Percentiles rank a stretch among this genome's conserved stretches.
These are phyloP conservation scores for Russula sp. DNA, from an alignment of 768 basidiomycete genomes.

Conservation along the genomic window DNA sequence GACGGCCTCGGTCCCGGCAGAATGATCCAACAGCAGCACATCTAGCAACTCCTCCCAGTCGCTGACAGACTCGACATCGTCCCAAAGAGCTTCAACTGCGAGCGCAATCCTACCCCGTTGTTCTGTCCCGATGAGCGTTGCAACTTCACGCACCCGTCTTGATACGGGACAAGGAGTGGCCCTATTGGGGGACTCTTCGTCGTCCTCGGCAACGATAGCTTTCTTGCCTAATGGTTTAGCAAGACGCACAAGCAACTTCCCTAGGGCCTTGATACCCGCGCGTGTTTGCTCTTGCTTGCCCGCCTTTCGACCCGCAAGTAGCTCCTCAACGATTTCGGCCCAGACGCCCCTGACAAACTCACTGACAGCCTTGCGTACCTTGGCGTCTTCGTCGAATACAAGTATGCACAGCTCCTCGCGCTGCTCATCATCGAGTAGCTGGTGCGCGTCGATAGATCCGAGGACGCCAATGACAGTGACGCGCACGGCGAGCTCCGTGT, in stretches of 20 bases:
- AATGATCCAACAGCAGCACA: constrained; percentile 85
- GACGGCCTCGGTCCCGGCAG: constrained; percentile 53
- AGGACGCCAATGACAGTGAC: constrained; percentile 84
- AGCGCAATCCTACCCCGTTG: constrained; percentile 63
- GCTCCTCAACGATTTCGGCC: constrained; percentile 74
- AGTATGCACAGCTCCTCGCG: constrained; percentile 76
- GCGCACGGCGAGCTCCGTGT: constrained; percentile 83
- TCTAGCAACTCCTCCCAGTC: constrained; percentile 85
- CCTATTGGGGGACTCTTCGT: constrained; percentile 43
- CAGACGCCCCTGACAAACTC: constrained; percentile 77
- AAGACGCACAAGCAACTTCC: constrained; percentile 73
- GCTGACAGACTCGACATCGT: constrained; percentile 64
- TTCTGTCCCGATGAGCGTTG: constrained; percentile 40
- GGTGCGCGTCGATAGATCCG: constrained; percentile 74
- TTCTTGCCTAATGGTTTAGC: constrained; percentile 57
- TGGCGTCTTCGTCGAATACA: constrained; percentile 79
- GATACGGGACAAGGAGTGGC: constrained; percentile 35
- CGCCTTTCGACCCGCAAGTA: constrained; percentile 49
- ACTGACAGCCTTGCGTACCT: constrained; percentile 77
- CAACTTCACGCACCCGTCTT: constrained; percentile 43
- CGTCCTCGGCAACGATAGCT: constrained; percentile 41
- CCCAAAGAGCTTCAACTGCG: constrained; percentile 89
- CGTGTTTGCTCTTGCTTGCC: constrained; percentile 52
- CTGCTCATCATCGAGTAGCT: constrained; percentile 85
- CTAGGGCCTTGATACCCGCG: constrained; percentile 69